Evolutionary conservation across 768 basidiomycete species (phyloP), one percentile per base, ranked within the genome.

Genomic region (Inosperma sp.): DNA sequence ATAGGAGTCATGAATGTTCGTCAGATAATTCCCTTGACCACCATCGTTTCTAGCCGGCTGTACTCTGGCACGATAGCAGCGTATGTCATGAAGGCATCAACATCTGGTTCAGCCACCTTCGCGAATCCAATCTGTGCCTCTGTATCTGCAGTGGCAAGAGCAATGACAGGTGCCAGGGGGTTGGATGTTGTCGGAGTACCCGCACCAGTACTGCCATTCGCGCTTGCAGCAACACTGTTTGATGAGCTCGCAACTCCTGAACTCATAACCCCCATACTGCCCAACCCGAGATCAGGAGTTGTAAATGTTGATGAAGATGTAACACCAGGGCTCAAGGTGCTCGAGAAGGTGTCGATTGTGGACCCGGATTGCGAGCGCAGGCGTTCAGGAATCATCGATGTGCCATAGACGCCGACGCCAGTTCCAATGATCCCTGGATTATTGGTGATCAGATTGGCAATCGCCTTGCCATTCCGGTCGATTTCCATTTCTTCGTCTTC

Each of bases 11-110:
- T 25, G 12, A 31, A 25, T 25, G 19, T 14, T 21, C 27, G 44
- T 71, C 59, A 77, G 17, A 78, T 74, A 40, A 77, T 76, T 21
- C 72, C 75, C 60, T 88, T 90, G 57, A 84, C 77, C 44, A 91
- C 66, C 79, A 92, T 84, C 9, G 80, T 77, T 68, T 93, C 90
- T 56, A 93, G 67, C 34, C 90, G 73, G 70, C 79, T 82, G 65
- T 82, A 92, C 68, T 93, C 90, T 22, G 88, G 86, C 14, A 92
- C 84, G 62, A 91, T 86, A 29, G 87, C 81, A 16, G 88, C 88
- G 63, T 93, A 93, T 0, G 84, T 80, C 81, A 88, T 79, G 67
- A 90, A 90, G 49, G 88, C 83, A 65, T 93, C 90, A 47, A 81
- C 69, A 62, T 93, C 90, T 12, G 89, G 81, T 52, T 90, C 88